These are phyloP conservation scores for Artemisia tridentata DNA, from an alignment of 129 eudicot species.

Conservation along the genomic window DNA sequence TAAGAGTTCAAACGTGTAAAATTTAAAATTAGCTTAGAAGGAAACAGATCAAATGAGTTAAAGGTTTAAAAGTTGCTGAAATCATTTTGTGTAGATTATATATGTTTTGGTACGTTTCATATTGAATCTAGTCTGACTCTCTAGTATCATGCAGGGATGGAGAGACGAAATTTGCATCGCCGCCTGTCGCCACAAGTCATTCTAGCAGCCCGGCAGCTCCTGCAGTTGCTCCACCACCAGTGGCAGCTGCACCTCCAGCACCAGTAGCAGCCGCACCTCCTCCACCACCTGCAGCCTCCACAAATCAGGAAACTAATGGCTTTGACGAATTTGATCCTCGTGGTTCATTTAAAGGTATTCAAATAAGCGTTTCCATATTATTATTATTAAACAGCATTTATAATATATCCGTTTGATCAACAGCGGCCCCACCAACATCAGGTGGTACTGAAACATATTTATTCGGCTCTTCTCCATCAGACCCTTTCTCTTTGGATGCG, in stretches of 20 bases:
- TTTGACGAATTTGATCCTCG: constrained; percentile 94
- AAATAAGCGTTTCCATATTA: constrained; percentile 36
- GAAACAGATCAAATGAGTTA: no score
- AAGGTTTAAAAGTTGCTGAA: no score
- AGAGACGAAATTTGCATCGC: constrained; percentile 59
- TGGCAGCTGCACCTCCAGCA: constrained; percentile 37
- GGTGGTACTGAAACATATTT: constrained; percentile 63
- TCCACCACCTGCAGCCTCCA: constrained; percentile 36
- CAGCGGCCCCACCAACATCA: constrained; percentile 61
- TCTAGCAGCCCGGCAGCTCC: constrained; percentile 35
- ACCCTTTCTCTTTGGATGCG: constrained; percentile 53
- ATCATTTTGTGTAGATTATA: no score
- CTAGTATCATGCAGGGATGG: constrained; percentile 49
- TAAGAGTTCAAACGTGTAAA: neutral
- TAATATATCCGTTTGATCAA: constrained; percentile 26
- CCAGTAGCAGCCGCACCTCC: constrained; percentile 34
- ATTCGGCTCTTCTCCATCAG: constrained; percentile 70
- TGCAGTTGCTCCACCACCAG: constrained; percentile 38
- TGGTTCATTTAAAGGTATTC: constrained; percentile 63
- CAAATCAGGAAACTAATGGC: constrained; percentile 38
- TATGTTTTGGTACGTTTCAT: neutral
- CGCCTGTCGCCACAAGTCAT: constrained; percentile 41
- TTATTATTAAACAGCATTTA: neutral
- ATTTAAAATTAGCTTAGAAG: no score
- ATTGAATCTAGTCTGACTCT: constrained; percentile 15